Base-by-base conservation (phyloP, 805 yeast species). In the Candida anglica region DNA sequence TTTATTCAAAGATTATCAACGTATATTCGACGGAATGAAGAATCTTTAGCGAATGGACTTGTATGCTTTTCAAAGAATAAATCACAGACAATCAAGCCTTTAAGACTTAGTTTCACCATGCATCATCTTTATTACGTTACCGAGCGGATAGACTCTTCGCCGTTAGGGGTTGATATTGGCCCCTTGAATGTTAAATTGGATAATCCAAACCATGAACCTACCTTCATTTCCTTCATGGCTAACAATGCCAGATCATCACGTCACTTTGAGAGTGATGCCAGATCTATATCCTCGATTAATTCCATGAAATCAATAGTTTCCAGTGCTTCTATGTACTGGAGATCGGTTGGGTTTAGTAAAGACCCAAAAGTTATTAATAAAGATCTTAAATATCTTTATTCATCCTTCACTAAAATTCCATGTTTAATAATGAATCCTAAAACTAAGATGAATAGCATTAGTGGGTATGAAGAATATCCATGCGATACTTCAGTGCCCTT, bases 401-500 rank as follows among this genome's bases (percentile, higher is more conserved):
- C 79, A 13, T 78, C 81, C 3, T 80, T 79, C 52, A 74, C 83
- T 3, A 79, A 79, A 42, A 60, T 79, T 18, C 86, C 86, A 0
- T 77, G 85, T 48, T 62, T 79, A 32, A 58, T 81, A 22, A 50
- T 79, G 36, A 72, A 79, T 9, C 80, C 81, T 8, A 81, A 77
- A 40, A 66, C 76, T 5, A 76, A 76, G 40, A 72, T 81, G 13
- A 71, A 66, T 41, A 58, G 75, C 28, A 79, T 79, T 19, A 69
- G 65, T 32, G 78, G 79, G 2, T 80, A 77, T 50, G 84, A 79
- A 46, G 86, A 79, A 48, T 79, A 74, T 48, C 86, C 86, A 0
- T 79, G 81, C 50, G 86, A 80, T 47, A 77, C 85, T 3, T 71
- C 81, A 4, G 79, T 81, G 6, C 86, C 86, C 3, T 50, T 80